Base-by-base conservation (phyloP, 306 rosid species). In the Casuarina glauca region DNA sequence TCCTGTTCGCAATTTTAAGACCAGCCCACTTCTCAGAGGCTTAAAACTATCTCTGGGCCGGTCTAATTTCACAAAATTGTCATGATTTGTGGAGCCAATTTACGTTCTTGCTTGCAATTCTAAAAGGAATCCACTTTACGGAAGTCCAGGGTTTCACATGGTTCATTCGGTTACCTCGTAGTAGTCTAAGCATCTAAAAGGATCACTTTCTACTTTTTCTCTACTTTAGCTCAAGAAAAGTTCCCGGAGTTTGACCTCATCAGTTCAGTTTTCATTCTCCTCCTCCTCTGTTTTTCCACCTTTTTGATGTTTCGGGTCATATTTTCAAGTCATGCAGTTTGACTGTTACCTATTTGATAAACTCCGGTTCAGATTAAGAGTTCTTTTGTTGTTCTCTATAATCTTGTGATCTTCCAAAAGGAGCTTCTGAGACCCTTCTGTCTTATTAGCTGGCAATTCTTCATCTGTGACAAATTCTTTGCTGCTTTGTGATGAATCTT, bases 11-110 rank as follows among this genome's bases (percentile, higher is more conserved):
- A 35, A 75, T 75, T 86, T 51, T 80, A 69, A 77, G 76, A 6
- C 8, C 82, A 7, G 67, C 84, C 86, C 88, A n/a, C 71, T 85
- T 83, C 74, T 80, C 80, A 75, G 32, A 77, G 80, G 50, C 77
- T 17, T 44, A 1, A 3, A 63, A 78, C 57, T 67, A 41, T 74
- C 50, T 36, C 60, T 77, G 73, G 82, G 83, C 82, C 64, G 63
- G 15, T 83, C 69, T 67, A 80, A 45, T 5, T 9, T 17, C n/a
- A 9, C 7, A 15, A 67, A 49, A 54, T 82, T 26, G 32, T 74
- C 78, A 16, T 48, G 75, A 11, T 74, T 53, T 20, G 63, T 19
- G 78, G 74, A 35, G 35, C 55, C 49, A 61, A 79, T 53, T 41
- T 66, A 39, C 3, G 26, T 41, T 16, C 8, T 64, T 16, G 60